A percentile compares a stretch with the other conserved stretches of the same genome.
Evolutionary conservation across 2,329 filamentous ascomycete genomes (phyloP).

Genomic region (Exophiala xenobiotica): DNA sequence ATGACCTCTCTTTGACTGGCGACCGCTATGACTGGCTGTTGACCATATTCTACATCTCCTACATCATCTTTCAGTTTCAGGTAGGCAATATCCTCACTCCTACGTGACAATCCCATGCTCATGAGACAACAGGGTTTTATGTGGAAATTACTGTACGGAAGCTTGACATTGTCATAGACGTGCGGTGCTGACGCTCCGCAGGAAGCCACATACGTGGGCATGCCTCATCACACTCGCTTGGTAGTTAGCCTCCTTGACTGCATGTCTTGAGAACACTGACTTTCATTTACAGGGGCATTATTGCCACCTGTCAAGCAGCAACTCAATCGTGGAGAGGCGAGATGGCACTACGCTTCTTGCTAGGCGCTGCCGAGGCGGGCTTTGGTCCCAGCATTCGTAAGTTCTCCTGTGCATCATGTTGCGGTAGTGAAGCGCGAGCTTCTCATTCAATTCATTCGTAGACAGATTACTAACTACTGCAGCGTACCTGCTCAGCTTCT

Average conservation of each 20-base stretch:
- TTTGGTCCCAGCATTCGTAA: constrained; percentile 45
- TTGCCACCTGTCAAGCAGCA: constrained; percentile 31
- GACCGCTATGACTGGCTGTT: constrained; percentile 51
- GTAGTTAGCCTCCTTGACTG: constrained; percentile 4
- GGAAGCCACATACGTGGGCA: constrained; percentile 12
- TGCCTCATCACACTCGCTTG: constrained; percentile 23
- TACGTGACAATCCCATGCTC: too few relatives aligned
- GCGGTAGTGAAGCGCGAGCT: not conserved
- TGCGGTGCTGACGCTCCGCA: constrained; percentile 42
- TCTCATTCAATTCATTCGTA: not conserved
- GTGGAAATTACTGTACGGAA: constrained; percentile 41
- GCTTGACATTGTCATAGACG: constrained; percentile 42
- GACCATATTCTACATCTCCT: constrained; percentile 55
- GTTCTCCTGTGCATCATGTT: not conserved
- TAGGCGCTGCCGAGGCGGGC: constrained; percentile 39
- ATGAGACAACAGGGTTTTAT: constrained; percentile 41
- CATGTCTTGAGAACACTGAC: not conserved
- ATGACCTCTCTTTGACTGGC: constrained; percentile 48
- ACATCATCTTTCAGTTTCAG: constrained; percentile 35
- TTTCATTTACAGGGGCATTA: constrained; percentile 26
- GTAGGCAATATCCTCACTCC: not conserved
- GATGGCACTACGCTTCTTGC: constrained; percentile 36
- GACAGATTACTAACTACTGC: not conserved
- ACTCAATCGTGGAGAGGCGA: constrained; percentile 27
- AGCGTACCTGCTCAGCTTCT: constrained; percentile 55